Base-by-base conservation (phyloP, 352 stramenopile genomes). In the Poterioochromonas sp. region DNA sequence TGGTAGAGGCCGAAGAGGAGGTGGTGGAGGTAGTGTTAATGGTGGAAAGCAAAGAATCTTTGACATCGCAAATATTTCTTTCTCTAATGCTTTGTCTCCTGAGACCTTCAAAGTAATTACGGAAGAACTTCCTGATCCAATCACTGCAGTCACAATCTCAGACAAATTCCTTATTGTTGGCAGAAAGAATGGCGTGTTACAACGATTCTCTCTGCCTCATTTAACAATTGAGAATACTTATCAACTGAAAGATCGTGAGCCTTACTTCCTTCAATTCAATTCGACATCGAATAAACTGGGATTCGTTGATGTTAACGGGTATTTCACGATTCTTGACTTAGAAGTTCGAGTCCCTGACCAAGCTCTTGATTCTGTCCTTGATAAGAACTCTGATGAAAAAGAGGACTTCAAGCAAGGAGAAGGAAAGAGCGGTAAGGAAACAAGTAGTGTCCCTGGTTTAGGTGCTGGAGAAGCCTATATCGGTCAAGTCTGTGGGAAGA, bases 161-260 rank as follows among this genome's bases (percentile, higher is more conserved):
- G 63, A 76, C 2, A 69, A 58, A 37, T 60, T 41, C 53, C 51
- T 82, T 0, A 53, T 73, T 12, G 68, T 77, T 60, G 39, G 49
- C 2, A 58, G 73, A 37, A 87, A 83, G 43, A 69, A 26, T 40
- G 91, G 91, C 0, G 85, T 91, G 51, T 87, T 97, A 69, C 87
- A 90, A 80, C 88, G 89, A 78, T 97, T 94, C 83, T 94, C 90
- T 15, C 85, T 97, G 18, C 91, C 92, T 32, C 90, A 96, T 64
- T 90, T 97, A 60, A 92, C 86, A 73, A 82, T 93, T 12, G 90
- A 96, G 80, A 92, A 92, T 85, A 93, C 93, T 84, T 92, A 92
- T 76, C 34, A 41, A 35, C 26, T 83, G 22, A 26, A 84, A 78
- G 62, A 35, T 22, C 62, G 62, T 26, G 86, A 87, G 29, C 88